Evolutionary conservation across 2,329 filamentous ascomycete genomes (phyloP).

Genomic region (Decorospora gaudefroyi): DNA sequence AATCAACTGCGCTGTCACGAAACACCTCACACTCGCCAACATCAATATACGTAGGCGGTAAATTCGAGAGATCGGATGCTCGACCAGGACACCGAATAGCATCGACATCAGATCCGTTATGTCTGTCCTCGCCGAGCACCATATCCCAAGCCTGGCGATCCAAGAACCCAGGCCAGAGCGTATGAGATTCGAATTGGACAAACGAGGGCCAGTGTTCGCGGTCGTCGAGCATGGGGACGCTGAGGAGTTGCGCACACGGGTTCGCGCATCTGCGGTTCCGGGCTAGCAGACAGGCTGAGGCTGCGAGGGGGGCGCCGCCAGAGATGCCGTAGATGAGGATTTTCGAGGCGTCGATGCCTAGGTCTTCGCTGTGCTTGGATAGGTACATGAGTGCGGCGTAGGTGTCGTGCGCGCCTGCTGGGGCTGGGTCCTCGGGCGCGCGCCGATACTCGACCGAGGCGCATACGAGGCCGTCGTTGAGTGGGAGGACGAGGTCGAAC

Average conservation of each 20-base stretch:
- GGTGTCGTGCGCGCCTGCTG: constrained; percentile 45
- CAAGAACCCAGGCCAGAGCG: constrained; percentile 45
- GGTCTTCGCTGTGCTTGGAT: constrained; percentile 43
- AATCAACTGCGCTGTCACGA: constrained; percentile 50
- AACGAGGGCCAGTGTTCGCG: constrained; percentile 41
- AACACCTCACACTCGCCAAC: constrained; percentile 54
- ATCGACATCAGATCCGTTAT: background rate
- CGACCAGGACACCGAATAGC: constrained; percentile 48
- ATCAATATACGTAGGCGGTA: constrained; percentile 54
- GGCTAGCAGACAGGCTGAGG: constrained; percentile 48
- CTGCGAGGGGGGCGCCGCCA: constrained; percentile 52
- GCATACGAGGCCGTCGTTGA: constrained; percentile 15
- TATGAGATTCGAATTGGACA: constrained; percentile 40
- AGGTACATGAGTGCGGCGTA: constrained; percentile 31
- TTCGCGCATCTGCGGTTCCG: constrained; percentile 29
- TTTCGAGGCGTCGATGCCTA: constrained; percentile 50
- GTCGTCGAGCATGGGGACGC: constrained; percentile 57
- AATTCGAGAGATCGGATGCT: constrained; percentile 35
- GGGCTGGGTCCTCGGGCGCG: constrained; percentile 50
- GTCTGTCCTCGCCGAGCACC: background rate
- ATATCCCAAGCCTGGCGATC: constrained; percentile 51
- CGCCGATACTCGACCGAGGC: constrained; percentile 52
- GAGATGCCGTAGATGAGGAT: constrained; percentile 53
- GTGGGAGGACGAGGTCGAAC: constrained; percentile 24
- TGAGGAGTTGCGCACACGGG: constrained; percentile 51